A percentile compares a stretch with the other conserved stretches of the same genome.
Conservation (phyloP, 371 early-diverging fungal species). For the Nematocida homosporus region DNA sequence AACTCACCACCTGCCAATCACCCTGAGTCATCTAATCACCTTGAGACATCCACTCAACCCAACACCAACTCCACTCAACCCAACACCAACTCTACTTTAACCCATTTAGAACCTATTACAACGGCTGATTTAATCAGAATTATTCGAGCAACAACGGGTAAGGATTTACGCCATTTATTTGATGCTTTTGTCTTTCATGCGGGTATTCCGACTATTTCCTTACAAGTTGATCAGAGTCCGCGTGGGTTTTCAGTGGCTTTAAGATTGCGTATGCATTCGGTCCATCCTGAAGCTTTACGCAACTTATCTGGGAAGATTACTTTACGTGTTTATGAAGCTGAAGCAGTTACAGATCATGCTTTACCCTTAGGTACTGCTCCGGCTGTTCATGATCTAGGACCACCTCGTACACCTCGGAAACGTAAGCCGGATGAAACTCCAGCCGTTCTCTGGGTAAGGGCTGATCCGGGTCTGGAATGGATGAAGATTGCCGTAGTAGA, state of each 20-base stretch:
- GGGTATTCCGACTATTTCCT: constrained; percentile 60
- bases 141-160: constrained; percentile 67
- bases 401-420: constrained; percentile 58
- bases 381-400: constrained; percentile 58
- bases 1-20: too few relatives aligned
- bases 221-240: constrained; percentile 58
- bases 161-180: constrained; percentile 65
- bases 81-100: too few relatives aligned
- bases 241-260: constrained; percentile 61
- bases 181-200: constrained; percentile 65
- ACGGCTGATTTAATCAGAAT: constrained; percentile 63
- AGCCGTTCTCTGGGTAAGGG: constrained; percentile 87
- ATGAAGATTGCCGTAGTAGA: constrained; percentile 77
- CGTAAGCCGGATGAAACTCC: constrained; percentile 58
- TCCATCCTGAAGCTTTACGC: constrained; percentile 56
- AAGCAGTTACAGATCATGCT: constrained; percentile 65
- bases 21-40: too few relatives aligned
- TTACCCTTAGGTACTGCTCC: constrained; percentile 55
- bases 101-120: too few relatives aligned
- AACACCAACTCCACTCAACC: too few relatives aligned
- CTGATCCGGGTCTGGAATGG: constrained; percentile 90
- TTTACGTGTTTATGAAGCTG: constrained; percentile 64
- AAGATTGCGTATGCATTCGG: constrained; percentile 57
- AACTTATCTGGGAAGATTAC: constrained; percentile 45
- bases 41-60: too few relatives aligned